Conservation (phyloP, 768 basidiomycete genomes). For the Phallus indusiatus region DNA sequence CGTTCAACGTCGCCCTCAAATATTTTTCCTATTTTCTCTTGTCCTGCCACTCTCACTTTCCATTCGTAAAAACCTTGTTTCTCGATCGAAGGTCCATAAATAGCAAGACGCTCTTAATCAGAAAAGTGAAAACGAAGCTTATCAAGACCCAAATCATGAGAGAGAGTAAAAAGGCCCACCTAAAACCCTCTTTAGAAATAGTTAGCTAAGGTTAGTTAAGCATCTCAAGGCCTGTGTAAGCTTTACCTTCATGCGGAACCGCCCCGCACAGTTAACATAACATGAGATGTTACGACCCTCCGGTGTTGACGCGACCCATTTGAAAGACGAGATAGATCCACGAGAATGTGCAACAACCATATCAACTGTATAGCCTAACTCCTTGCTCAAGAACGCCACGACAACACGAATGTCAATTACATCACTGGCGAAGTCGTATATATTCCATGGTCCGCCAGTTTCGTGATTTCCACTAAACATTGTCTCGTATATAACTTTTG, state of each 20-base stretch:
- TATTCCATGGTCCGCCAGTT: slow-evolving; percentile 55
- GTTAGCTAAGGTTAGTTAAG: not conserved
- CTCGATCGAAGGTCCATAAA: slow-evolving; percentile 43
- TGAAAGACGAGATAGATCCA: slow-evolving; percentile 55
- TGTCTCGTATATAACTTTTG: not conserved
- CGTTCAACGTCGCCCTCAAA: slow-evolving; percentile 49
- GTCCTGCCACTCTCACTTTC: slow-evolving; percentile 57
- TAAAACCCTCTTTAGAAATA: not conserved
- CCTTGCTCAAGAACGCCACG: slow-evolving; percentile 46
- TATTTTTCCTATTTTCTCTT: slow-evolving; percentile 41
- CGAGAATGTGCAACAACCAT: slow-evolving; percentile 73
- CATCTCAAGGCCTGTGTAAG: not conserved
- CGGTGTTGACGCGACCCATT: slow-evolving; percentile 58
- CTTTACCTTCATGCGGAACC: slow-evolving; percentile 73
- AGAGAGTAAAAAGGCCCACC: not conserved
- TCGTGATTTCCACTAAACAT: slow-evolving; percentile 65
- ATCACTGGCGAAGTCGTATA: slow-evolving; percentile 52
- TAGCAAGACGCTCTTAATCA: slow-evolving; percentile 15
- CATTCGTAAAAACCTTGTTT: slow-evolving; percentile 53
- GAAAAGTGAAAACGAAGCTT: not conserved
- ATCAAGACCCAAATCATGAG: slow-evolving; percentile 1
- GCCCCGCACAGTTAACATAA: slow-evolving; percentile 66
- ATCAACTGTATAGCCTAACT: slow-evolving; percentile 59
- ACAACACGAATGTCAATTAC: slow-evolving; percentile 58
- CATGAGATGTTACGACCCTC: slow-evolving; percentile 47